Evolutionary conservation across 225 moss, liverwort and hornwort species (phyloP), one percentile per base, ranked within the genome.

Genomic region (Sphagnum contortum): DNA sequence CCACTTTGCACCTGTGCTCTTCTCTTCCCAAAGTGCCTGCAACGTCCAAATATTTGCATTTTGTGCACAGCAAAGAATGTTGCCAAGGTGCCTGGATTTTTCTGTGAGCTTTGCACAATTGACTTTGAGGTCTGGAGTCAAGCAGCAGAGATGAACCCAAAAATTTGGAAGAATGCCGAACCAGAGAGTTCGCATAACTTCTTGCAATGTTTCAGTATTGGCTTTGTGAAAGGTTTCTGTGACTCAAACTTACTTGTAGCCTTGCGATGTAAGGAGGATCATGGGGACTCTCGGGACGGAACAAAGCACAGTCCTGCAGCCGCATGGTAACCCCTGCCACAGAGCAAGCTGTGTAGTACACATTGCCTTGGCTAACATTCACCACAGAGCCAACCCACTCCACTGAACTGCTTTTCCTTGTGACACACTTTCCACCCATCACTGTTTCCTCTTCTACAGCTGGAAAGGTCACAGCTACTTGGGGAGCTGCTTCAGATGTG

Each of bases 11-110:
- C 68, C 13, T 47, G 70, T 83, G 49, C 50, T 69, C 57, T 70
- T 77, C 64, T 89, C 84, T 61, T 89, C 75, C 84, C 68, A 71
- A 4, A 77, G 77, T 66, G 82, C 82, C 91, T 94, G 75, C 61
- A 83, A 29, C 29, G 1, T 29, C 29, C 29, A 29, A 29, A 29
- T 29, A 29, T 29, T 29, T 0, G 29, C 29, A 29, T 29, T 29
- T 29, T 29, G 29, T 29, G 1, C 29, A 29, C 0, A 29, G 29
- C 29, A 29, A 29, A 29, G 29, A 29, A 29, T 29, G 29, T 29
- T 29, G 29, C 29, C 29, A 29, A 29, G 29, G 29, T 29, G 0
- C 29, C 29, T 29, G 29, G 29, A 29, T 29, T 29, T 29, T 29
- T 29, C 29, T 29, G 29, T 29, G 29, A 29, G 29, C 29, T 29